Evolutionary conservation across 2,329 filamentous ascomycete species (phyloP).

Genomic region (Claviceps sp.): DNA sequence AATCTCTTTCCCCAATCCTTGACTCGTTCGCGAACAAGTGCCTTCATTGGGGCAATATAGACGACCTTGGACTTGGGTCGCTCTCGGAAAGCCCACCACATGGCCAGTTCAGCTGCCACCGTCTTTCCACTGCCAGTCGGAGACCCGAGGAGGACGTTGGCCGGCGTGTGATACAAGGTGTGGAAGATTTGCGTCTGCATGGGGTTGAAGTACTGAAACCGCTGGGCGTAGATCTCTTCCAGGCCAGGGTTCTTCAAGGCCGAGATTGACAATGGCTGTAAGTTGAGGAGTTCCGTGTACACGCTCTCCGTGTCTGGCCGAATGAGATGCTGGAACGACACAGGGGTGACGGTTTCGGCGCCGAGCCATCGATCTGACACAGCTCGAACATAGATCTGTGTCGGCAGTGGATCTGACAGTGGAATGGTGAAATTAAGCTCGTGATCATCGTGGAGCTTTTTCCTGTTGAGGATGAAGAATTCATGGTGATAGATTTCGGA

Average conservation of each 20-base stretch:
- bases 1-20: conserved; percentile 85
- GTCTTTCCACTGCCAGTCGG: conserved; percentile 97
- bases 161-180: conserved; percentile 80
- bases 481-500: conserved; percentile 97
- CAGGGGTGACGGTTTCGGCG: conserved; percentile 85
- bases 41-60: conserved; percentile 99
- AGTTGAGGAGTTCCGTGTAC: conserved; percentile 83
- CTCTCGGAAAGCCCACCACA: conserved; percentile 99
- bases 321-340: conserved; percentile 96
- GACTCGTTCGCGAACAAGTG: conserved; percentile 87
- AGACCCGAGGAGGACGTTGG: conserved; percentile 87
- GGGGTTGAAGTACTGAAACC: conserved; percentile 95
- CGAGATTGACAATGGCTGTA: conserved; percentile 78
- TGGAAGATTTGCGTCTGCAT: conserved; percentile 99
- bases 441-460: conserved; percentile 88
- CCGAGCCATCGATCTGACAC: conserved; percentile 95
- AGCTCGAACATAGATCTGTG: conserved; percentile 89
- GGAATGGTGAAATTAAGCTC: conserved; percentile 98
- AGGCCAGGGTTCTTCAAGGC: conserved; percentile 77
- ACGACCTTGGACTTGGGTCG: conserved; percentile 93
- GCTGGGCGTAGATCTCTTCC: conserved; percentile 76
- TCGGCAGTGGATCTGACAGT: conserved; percentile 79
- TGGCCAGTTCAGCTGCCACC: conserved; percentile 85
- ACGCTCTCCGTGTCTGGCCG: conserved; percentile 94
- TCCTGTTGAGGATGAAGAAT: conserved; percentile 83